Conservation (phyloP, 257 asterid genomes). For the Plectranthus barbatus region DNA sequence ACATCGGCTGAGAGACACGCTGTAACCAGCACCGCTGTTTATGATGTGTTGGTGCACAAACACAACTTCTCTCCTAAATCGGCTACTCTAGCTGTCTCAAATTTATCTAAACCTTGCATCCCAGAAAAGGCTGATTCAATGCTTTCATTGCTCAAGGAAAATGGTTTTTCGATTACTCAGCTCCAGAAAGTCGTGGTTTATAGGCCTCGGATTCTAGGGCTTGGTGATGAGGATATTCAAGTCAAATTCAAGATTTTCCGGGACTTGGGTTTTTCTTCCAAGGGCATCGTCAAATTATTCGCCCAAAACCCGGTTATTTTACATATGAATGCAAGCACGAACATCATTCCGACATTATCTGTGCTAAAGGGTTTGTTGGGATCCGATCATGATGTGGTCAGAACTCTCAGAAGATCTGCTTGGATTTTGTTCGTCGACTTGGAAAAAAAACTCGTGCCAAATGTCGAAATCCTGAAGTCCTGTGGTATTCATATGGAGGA, state of each 20-base stretch:
- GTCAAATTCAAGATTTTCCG: not conserved
- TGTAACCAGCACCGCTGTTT: too few species aligned
- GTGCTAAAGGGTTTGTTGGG: not conserved
- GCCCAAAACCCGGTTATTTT: not conserved
- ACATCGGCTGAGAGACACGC: too few species aligned
- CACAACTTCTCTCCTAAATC: too few species aligned
- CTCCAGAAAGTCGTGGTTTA: not conserved
- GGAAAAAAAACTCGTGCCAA: not conserved
- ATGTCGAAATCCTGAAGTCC: constrained; percentile 3
- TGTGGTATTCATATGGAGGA: not conserved
- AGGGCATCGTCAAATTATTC: not conserved
- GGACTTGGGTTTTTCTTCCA: not conserved
- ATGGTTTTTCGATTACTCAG: not conserved
- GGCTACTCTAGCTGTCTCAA: not conserved
- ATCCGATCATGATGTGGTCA: not conserved
- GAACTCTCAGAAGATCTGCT: not conserved
- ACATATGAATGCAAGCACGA: not conserved
- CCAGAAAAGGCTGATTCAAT: not conserved
- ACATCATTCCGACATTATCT: not conserved
- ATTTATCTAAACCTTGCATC: not conserved
- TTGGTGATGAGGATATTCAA: not conserved
- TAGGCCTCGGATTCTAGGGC: not conserved
- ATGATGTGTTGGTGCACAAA: too few species aligned
- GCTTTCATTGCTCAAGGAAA: not conserved
- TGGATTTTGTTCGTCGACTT: not conserved